Conservation (phyloP, 2,329 filamentous ascomycete genomes). For the Epichloe festucae region DNA sequence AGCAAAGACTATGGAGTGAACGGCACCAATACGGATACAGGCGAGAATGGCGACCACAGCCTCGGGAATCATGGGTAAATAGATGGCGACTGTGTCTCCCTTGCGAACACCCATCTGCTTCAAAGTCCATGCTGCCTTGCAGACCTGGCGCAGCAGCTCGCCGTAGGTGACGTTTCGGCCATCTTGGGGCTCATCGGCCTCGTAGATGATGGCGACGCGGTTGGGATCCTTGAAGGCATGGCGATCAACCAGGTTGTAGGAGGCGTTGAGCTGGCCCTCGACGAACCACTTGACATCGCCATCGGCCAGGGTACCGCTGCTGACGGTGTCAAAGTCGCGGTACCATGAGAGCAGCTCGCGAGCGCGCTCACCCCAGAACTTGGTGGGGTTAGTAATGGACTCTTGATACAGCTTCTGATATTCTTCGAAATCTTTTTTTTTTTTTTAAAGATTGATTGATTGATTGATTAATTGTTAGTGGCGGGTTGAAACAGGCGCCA, state of each 20-base stretch:
- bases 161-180: slow-evolving; percentile 86
- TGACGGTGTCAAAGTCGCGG: slow-evolving; percentile 81
- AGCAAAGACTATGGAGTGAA: slow-evolving; percentile 96
- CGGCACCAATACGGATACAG: slow-evolving; percentile 79
- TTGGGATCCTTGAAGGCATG: slow-evolving; percentile 92
- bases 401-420: slow-evolving; percentile 61
- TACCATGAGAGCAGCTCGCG: slow-evolving; percentile 86
- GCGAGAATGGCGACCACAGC: slow-evolving; percentile 84
- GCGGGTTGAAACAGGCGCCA: not conserved
- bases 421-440: slow-evolving; percentile 43
- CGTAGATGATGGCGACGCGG: slow-evolving; percentile 94
- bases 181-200: slow-evolving; percentile 80
- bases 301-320: slow-evolving; percentile 57
- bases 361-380: slow-evolving; percentile 80
- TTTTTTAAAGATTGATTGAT: slow-evolving; percentile 21
- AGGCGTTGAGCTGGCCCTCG: slow-evolving; percentile 87
- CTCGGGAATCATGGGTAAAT: slow-evolving; percentile 98
- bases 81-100: slow-evolving; percentile 93
- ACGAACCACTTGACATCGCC: slow-evolving; percentile 92
- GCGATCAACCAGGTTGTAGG: slow-evolving; percentile 93
- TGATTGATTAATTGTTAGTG: not conserved
- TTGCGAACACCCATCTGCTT: slow-evolving; percentile 95
- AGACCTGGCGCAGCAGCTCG: slow-evolving; percentile 88
- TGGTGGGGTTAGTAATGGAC: slow-evolving; percentile 78
- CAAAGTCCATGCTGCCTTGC: slow-evolving; percentile 70